phyloP scores from a whole-genome alignment of 345 rosid genomes.

The Lepidium sativum region DNA sequence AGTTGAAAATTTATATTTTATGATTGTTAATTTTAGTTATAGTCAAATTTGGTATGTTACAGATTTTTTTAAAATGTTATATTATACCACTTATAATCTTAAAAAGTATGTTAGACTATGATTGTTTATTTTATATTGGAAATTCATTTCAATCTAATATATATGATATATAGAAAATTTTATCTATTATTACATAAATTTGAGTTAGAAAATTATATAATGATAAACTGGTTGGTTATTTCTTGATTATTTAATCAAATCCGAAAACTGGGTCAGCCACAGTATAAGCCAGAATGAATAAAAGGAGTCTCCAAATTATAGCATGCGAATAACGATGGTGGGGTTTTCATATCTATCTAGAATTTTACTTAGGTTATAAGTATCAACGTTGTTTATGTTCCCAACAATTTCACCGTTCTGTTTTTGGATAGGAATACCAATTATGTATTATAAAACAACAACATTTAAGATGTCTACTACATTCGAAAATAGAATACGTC shows the following conservation, averaged over 20 bases:
- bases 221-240: too few relatives aligned
- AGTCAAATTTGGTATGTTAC: too few relatives aligned
- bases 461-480: neutral
- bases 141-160: too few relatives aligned
- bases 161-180: too few relatives aligned
- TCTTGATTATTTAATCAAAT: neutral
- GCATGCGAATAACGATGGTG: neutral
- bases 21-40: too few relatives aligned
- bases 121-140: too few relatives aligned
- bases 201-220: too few relatives aligned
- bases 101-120: too few relatives aligned
- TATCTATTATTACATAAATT: too few relatives aligned
- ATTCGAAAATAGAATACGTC: conserved; percentile 11
- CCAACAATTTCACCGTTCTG: neutral
- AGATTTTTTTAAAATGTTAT: too few relatives aligned
- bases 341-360: neutral
- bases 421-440: neutral
- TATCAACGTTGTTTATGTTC: neutral
- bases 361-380: conserved; percentile 5
- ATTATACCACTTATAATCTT: too few relatives aligned
- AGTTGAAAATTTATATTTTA: too few relatives aligned
- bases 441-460: neutral
- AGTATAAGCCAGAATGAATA: neutral
- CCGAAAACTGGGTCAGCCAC: neutral
- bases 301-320: neutral